A percentile compares a stretch with the other conserved stretches of the same genome.
Conservation (phyloP, 257 asterid genomes). For the Parsonsia alboflavescens region DNA sequence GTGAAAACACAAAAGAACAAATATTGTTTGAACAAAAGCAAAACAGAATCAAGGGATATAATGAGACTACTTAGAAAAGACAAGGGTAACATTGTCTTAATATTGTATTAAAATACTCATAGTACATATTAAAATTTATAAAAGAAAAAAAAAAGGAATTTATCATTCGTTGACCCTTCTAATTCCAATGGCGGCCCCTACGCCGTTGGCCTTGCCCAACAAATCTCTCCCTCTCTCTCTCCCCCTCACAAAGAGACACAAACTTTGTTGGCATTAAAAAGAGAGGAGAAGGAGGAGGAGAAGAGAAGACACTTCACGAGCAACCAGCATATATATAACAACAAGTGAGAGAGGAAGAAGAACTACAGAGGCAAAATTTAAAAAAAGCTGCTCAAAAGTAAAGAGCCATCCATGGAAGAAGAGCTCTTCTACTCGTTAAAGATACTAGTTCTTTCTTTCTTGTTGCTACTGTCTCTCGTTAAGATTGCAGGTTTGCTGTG, state of each 20-base stretch:
- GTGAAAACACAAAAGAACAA: background rate
- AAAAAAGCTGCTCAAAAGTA: background rate
- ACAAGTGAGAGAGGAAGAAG: background rate
- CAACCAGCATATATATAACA: conserved; percentile 4
- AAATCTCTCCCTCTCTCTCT: conserved; percentile 23
- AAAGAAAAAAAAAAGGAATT: background rate
- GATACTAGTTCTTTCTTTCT: conserved; percentile 10
- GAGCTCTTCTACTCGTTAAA: conserved; percentile 21
- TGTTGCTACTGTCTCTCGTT: conserved; percentile 15
- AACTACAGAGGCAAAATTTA: background rate
- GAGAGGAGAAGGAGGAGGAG: conserved; percentile 39
- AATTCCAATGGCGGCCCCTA: conserved; percentile 57
- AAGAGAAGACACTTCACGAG: conserved; percentile 10
- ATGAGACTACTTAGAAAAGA: conserved; percentile 27
- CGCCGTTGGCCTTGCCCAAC: conserved; percentile 57
- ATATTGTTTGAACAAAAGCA: conserved; percentile 10
- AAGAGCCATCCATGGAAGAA: conserved; percentile 26
- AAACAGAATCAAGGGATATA: conserved; percentile 21
- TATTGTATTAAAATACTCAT: background rate
- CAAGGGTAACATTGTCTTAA: conserved; percentile 42
- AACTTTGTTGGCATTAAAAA: conserved; percentile 46
- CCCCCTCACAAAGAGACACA: conserved; percentile 22
- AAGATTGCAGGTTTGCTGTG: conserved; percentile 27
- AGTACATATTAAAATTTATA: background rate
- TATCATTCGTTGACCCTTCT: conserved; percentile 52